These are phyloP conservation scores for Herpetomonas samuelpessoai DNA, from an alignment of 208 protist species.

Conservation along the genomic window DNA sequence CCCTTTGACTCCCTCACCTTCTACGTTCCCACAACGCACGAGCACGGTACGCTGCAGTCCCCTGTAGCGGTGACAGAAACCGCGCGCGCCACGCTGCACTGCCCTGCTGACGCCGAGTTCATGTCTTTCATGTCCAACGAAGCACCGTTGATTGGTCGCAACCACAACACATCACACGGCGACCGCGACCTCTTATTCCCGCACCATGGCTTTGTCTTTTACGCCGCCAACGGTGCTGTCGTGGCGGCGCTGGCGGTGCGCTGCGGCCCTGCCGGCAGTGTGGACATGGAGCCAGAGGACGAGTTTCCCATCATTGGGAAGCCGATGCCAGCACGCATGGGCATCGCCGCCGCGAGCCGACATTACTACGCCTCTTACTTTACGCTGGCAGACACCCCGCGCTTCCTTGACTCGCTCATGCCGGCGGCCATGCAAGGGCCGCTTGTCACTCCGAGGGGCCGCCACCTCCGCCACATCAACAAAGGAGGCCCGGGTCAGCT, in stretches of 20 bases:
- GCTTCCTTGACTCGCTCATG: constrained; percentile 4
- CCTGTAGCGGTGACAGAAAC: constrained; percentile 26
- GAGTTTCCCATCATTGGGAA: constrained; percentile 35
- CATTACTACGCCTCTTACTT: constrained; percentile 11
- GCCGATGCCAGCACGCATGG: constrained; percentile 9
- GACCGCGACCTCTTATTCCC: constrained; percentile 28
- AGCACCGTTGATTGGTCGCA: constrained; percentile 52
- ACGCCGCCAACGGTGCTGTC: constrained; percentile 25
- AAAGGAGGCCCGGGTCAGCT: neutral
- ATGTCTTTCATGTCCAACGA: constrained; percentile 64
- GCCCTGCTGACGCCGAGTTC: constrained; percentile 26
- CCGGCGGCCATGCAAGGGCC: too few relatives aligned
- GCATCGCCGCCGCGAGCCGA: constrained; percentile 7
- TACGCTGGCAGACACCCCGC: neutral
- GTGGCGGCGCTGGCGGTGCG: constrained; percentile 57
- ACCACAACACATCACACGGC: constrained; percentile 37
- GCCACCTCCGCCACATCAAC: constrained; percentile 10
- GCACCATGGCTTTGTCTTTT: constrained; percentile 77
- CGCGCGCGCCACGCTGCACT: constrained; percentile 21
- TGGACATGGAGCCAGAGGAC: constrained; percentile 18
- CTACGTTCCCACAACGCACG: constrained; percentile 49
- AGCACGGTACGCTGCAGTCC: constrained; percentile 55
- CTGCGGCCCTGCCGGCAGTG: constrained; percentile 24
- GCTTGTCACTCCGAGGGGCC: neutral
- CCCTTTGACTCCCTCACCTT: constrained; percentile 63